Base-by-base conservation (phyloP, 768 basidiomycete genomes). In the Suillus clintonianus region DNA sequence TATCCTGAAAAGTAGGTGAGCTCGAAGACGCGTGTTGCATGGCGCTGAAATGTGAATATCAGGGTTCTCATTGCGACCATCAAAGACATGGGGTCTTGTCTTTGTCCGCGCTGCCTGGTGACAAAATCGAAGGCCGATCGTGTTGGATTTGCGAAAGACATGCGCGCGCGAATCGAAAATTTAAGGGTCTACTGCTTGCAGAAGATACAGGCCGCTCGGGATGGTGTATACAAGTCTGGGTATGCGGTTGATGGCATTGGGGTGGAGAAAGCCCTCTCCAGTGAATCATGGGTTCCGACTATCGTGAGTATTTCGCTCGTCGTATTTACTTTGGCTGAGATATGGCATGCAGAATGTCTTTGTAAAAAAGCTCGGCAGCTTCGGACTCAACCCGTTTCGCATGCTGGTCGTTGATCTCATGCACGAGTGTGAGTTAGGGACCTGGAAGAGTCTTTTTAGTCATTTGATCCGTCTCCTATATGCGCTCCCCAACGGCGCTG, bases 1-100 rank as follows among this genome's bases (percentile, higher is more conserved):
- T 75, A 74, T 62, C 74, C 69, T 0, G 73, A 76, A 47, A 78
- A 78, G 79, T 79, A 61, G 32, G 60, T 65, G 17, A 60, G 7
- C 22, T n/a, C 11, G 30, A 22, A 27, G 14, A 61, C 10, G 3
- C 22, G 4, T 51, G 11, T 45, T 48, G 7, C 4, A 10, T 36
- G 10, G 4, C 34, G 34, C 34, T 36, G 34, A 8, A 36, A 36
- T 36, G 34, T 36, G 34, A 36, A 36, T 36, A 19, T 27, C 51
- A 73, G 73, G 58, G 68, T 74, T 0, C 59, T 78, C 0, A 9
- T 78, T 0, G 74, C 72, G 3, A 71, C 68, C 1, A 68, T 78
- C 10, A 64, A 64, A 5, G 70, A 77, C 34, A 65, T 71, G 19
- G 77, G 75, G 0, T 19, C 15, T 8, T 70, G 62, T 48, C 70